Percentiles rank a stretch among this genome's conserved stretches.
Conservation (phyloP, 2,329 filamentous ascomycete species). For the Colletotrichum liaoningense region DNA sequence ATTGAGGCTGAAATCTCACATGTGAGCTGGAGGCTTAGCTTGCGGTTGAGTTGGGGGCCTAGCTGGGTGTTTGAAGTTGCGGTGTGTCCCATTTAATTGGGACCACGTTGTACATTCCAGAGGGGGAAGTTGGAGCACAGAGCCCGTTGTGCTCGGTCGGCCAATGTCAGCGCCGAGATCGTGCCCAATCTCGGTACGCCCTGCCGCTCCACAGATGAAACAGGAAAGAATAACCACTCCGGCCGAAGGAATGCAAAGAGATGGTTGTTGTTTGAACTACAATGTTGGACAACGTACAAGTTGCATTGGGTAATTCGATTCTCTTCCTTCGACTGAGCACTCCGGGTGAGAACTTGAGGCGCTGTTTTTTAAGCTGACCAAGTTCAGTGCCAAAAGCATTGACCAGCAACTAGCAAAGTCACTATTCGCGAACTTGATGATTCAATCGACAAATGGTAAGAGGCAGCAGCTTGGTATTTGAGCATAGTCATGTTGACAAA, state of each 20-base stretch:
- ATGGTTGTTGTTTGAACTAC: no score
- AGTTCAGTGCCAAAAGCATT: no score
- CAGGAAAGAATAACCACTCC: constrained; percentile 22
- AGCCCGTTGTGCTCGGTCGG: not conserved
- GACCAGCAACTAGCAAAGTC: no score
- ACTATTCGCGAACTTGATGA: no score
- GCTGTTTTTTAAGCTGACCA: no score
- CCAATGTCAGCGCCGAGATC: constrained; percentile 21
- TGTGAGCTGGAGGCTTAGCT: not conserved
- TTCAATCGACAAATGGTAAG: no score
- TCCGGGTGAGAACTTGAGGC: no score
- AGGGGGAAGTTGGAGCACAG: constrained; percentile 4
- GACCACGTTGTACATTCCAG: constrained; percentile 31
- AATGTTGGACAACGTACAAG: no score
- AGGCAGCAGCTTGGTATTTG: not conserved
- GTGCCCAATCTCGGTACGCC: constrained; percentile 30
- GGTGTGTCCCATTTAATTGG: constrained; percentile 32
- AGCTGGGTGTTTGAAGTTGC: constrained; percentile 17
- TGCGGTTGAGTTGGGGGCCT: not conserved
- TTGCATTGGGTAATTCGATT: no score
- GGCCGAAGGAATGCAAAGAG: no score
- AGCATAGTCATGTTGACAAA: not conserved
- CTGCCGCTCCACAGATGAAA: constrained; percentile 20
- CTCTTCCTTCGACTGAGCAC: no score
- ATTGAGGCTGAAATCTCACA: not conserved